Evolutionary conservation across 768 basidiomycete genomes (phyloP), one percentile per base, ranked within the genome.

Genomic region (Artomyces pyxidatus): DNA sequence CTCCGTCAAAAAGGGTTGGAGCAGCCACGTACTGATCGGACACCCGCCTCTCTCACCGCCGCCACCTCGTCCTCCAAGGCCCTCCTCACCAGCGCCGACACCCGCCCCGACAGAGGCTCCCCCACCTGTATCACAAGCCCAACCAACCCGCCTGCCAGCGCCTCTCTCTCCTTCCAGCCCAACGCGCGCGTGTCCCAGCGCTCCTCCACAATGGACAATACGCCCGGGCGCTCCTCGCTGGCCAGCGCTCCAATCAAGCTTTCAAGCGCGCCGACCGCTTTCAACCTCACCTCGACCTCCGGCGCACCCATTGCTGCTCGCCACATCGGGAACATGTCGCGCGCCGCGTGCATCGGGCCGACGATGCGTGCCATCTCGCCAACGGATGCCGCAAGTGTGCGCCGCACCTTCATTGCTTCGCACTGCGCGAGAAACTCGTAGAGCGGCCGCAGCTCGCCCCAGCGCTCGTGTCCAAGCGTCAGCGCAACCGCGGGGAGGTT

Each of bases 401-500:
- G 77, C 21, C 82, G 78, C 21, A 95, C 83, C 51, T 84, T 83
- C 35, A 71, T 62, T 7, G 74, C 73, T 16, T 69, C 70, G 59
- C 81, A 76, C n/a, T 71, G 65, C 23, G 85, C 74, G 16, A 98
- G 72, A 8, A 74, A 67, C 17, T 76, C 64, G 67, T 94, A 94
- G 38, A 78, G 67, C 3, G 75, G 73, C 17, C 85, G 77, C 21
- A 98, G 66, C 49, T 84, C 78, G 27, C 47, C 58, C 95, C 95
- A 98, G 39, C 88, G 76, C 1, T 67, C 65, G 11, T 69, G 68
- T 4, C 95, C 95, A 23, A 96, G 71, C 0, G 92, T 87, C 5
- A 92, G 73, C 3, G 83, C 80, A 7, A 97, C 88, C 6, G 92
- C 94, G 21, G 95, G 95, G 60, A 88, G 87, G 67, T 96, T 91